Percentiles rank a stretch among this genome's conserved stretches.
Evolutionary conservation across 495 filamentous ascomycete genomes (phyloP).

Genomic region (Neurospora sp.): DNA sequence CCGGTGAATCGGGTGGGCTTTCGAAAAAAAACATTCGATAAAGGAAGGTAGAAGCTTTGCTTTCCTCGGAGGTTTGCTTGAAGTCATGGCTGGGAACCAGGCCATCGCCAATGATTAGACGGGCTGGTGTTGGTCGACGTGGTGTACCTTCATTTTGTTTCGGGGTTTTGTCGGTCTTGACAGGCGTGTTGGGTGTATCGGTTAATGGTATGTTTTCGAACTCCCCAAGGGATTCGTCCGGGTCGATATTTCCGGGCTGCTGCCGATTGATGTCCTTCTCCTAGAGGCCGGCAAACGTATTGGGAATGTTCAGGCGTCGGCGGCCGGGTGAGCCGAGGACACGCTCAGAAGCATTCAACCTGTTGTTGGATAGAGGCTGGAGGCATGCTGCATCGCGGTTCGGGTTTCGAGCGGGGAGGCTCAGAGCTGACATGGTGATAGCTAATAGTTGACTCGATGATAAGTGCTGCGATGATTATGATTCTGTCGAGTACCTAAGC

Average conservation of each 20-base stretch:
- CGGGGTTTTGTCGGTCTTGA: background rate
- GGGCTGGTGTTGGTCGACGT: background rate
- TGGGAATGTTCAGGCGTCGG: constrained; percentile 16
- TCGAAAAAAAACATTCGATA: constrained; percentile 13
- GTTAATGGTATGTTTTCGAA: background rate
- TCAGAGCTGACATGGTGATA: background rate
- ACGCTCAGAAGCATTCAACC: background rate
- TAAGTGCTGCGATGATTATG: background rate
- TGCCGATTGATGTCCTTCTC: constrained; percentile 17
- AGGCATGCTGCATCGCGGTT: background rate
- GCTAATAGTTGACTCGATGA: background rate
- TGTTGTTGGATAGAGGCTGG: background rate
- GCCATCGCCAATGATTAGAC: background rate
- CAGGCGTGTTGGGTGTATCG: background rate
- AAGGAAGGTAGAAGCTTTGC: background rate
- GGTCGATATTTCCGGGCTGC: background rate
- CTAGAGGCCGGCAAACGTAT: constrained; percentile 20
- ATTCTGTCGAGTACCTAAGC: background rate
- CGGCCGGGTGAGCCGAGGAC: constrained; percentile 1
- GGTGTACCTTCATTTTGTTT: background rate
- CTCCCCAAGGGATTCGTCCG: background rate
- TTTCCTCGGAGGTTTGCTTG: background rate
- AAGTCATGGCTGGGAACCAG: background rate
- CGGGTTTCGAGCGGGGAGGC: background rate
- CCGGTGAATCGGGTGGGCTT: constrained; percentile 7